Base-by-base conservation (phyloP, 768 basidiomycete genomes). In the Dendrothele bispora region DNA sequence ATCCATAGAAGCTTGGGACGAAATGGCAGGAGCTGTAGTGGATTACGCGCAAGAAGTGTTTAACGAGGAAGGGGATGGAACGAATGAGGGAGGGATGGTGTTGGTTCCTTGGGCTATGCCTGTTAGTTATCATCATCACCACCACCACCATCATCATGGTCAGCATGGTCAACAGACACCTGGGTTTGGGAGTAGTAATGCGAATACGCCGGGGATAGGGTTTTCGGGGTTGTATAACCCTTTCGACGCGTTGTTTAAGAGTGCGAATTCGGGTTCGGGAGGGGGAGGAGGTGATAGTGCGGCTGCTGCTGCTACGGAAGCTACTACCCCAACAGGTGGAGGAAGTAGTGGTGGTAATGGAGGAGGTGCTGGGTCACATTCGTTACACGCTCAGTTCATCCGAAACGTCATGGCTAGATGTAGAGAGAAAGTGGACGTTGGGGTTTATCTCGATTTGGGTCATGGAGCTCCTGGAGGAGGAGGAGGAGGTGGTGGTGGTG, bases 21-120 rank as follows among this genome's bases (percentile, higher is more conserved):
- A 88, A 22, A 80, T 92, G 49, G 77, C 88, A 0, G 65, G 73
- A 17, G 83, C 76, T 42, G 88, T 95, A 3, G 72, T 73, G 1
- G 84, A 88, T 28, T 82, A 87, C 52, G 90, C 89, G 36, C 29
- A 6, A 29, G 37, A 11, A n/a, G 27, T 27, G 18, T 29, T 7
- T 11, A 20, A 15, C 7, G 34, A 17, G 21, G 34, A 7, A 34
- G 46, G 4, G n/a, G 2, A 62, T n/a, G 64, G 35, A 67, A 74
- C 27, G 8, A 72, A 72, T 11, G 76, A 63, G 0, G 79, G 86
- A 0, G 86, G 95, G 51, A 73, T 97, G 63, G 77, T 98, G 36
- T 65, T 98, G 37, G 55, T 98, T 0, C 91, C 93, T 0, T 98
- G 94, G 94, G 53, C n/a, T n/a, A n/a, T n/a, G n/a, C n/a, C n/a